Conservation (phyloP, 345 rosid genomes). For the Boechera stricta region DNA sequence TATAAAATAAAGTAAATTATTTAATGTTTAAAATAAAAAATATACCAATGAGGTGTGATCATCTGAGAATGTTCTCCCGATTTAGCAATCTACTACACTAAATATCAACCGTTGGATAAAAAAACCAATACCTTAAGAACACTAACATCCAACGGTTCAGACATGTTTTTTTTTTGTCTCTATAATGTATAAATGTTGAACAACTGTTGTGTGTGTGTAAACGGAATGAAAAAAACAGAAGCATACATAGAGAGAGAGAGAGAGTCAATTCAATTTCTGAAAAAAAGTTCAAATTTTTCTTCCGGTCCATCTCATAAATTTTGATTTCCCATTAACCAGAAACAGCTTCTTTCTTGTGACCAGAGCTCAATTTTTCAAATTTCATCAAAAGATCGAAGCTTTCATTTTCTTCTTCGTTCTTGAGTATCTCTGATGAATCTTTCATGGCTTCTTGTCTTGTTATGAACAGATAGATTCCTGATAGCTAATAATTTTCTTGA, state of each 20-base stretch:
- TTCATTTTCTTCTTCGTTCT: background rate
- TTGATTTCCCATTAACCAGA: constrained; percentile 46
- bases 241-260: constrained; percentile 5
- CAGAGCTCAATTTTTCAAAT: constrained; percentile 50
- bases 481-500: background rate
- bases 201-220: constrained; percentile 33
- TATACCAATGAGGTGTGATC: constrained; percentile 2
- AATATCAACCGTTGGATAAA: constrained; percentile 32
- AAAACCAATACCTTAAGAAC: constrained; percentile 3
- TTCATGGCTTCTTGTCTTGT: constrained; percentile 20
- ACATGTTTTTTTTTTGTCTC: background rate
- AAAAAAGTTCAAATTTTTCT: constrained; percentile 43
- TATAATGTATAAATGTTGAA: constrained; percentile 42
- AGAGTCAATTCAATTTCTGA: constrained; percentile 39
- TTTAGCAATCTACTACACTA: constrained; percentile 1
- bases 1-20: background rate
- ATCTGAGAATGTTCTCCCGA: constrained; percentile 33
- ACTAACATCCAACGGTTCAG: constrained; percentile 28
- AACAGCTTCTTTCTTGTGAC: constrained; percentile 50
- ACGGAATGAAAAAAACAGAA: constrained; percentile 27
- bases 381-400: constrained; percentile 21
- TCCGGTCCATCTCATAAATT: constrained; percentile 40
- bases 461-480: background rate
- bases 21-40: background rate
- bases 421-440: constrained; percentile 12